Evolutionary conservation across 306 rosid genomes (phyloP).

Genomic region (Ceratonia siliqua): DNA sequence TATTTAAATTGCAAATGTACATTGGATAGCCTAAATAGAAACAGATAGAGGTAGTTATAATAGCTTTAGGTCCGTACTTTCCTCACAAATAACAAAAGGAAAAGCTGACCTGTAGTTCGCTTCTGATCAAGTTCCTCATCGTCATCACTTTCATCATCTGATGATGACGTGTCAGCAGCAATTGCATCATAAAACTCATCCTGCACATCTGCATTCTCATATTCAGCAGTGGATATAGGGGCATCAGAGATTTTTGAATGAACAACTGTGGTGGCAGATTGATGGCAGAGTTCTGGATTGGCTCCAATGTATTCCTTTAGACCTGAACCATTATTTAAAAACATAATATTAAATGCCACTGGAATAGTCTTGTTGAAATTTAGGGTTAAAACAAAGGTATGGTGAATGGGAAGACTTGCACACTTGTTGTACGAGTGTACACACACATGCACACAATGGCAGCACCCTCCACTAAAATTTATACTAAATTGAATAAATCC

Average conservation of each 20-base stretch:
- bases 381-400: no score
- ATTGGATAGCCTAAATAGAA: constrained; percentile 34
- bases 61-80: constrained; percentile 3
- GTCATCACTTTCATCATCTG: constrained; percentile 41
- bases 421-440: no score
- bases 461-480: no score
- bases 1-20: neutral
- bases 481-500: no score
- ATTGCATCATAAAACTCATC: constrained; percentile 96
- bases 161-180: constrained; percentile 62
- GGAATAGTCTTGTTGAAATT: neutral
- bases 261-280: constrained; percentile 46
- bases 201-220: constrained; percentile 51
- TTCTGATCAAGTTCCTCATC: constrained; percentile 29
- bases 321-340: constrained; percentile 58
- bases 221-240: constrained; percentile 54
- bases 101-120: constrained; percentile 43
- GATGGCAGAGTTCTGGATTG: constrained; percentile 58
- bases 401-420: no score
- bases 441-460: no score
- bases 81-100: constrained; percentile 22
- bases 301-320: constrained; percentile 87
- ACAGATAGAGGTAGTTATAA: constrained; percentile 13
- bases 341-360: constrained; percentile 24
- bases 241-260: constrained; percentile 53